Evolutionary conservation across 2,329 filamentous ascomycete genomes (phyloP).

Genomic region (Metarhizium guizhouense): DNA sequence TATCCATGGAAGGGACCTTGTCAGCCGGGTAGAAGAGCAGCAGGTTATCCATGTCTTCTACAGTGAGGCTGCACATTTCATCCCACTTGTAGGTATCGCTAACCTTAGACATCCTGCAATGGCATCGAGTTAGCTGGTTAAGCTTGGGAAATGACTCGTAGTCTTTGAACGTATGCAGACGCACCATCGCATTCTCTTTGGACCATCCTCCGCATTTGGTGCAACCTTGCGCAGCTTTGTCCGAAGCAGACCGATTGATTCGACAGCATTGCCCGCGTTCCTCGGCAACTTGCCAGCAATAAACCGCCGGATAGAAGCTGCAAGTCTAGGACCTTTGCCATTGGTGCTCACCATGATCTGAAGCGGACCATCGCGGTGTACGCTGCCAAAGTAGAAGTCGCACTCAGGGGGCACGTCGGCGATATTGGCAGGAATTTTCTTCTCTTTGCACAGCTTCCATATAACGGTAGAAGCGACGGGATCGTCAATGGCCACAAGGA

Average conservation of each 20-base stretch:
- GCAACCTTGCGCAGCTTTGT: conserved; percentile 70
- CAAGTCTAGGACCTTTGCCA: conserved; percentile 86
- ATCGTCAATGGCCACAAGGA: conserved; percentile 88
- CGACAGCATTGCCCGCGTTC: conserved; percentile 78
- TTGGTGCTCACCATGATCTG: conserved; percentile 99
- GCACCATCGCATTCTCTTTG: conserved; percentile 87
- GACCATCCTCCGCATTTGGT: conserved; percentile 62
- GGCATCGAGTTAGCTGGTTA: background rate
- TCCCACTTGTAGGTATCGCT: conserved; percentile 82
- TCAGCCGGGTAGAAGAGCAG: conserved; percentile 60
- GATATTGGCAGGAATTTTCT: conserved; percentile 82
- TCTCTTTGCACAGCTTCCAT: conserved; percentile 88
- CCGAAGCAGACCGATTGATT: conserved; percentile 72
- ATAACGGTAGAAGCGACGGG: conserved; percentile 81
- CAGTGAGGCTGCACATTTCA: conserved; percentile 72
- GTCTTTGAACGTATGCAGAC: background rate
- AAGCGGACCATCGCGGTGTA: conserved; percentile 87
- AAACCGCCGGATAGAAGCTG: conserved; percentile 73
- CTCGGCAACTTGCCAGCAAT: conserved; percentile 69
- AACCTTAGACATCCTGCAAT: conserved; percentile 74
- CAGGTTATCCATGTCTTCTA: conserved; percentile 78
- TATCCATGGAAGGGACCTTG: conserved; percentile 46
- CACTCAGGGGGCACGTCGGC: conserved; percentile 95
- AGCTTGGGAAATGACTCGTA: background rate
- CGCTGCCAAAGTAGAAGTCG: conserved; percentile 96